Evolutionary conservation across 768 basidiomycete species (phyloP), one percentile per base, ranked within the genome.

Genomic region (Phaeotremella fagi): DNA sequence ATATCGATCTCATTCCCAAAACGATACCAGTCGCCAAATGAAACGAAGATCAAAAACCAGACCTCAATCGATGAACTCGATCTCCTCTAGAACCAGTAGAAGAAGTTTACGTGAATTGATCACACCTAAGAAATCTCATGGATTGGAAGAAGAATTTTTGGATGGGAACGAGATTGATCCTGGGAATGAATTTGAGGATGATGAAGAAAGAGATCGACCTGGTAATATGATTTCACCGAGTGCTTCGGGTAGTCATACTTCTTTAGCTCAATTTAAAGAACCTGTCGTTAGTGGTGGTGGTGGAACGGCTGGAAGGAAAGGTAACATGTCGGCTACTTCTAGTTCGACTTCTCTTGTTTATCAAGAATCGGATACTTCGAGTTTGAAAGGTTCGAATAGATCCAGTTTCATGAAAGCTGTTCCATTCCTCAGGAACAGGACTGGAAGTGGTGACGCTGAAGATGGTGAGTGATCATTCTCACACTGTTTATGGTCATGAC

Each of bases 141-240:
- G 72, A 3, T 24, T 73, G 16, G 72, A 73, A 33, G 69, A 73
- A 33, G 72, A 73, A 52, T 64, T 68, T 44, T 38, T 61, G 25
- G 64, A 61, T 46, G 33, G 20, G 28, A 54, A 60, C 29, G 61
- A 60, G 20, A 45, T 54, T 20, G 59, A 53, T n/a, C 51, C 62
- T 45, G 24, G 37, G 36, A 36, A 50, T 2, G 59, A 63, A 2
- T 31, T 27, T 18, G 55, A 60, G 15, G 47, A 56, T 50, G 18
- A 24, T 5, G 45, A 54, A 20, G 45, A 52, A 12, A 50, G 57
- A 23, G 63, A 59, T 54, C 41, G 50, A 35, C 35, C 55, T 11
- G 47, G 50, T 20, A 44, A 55, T 9, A 48, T 60, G 50, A 41
- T 26, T 16, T 24, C 33, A 14, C n/a, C n/a, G n/a, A n/a, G n/a